Evolutionary conservation across 305 asterid genomes (phyloP).

Genomic region (Fraxinus albicans): DNA sequence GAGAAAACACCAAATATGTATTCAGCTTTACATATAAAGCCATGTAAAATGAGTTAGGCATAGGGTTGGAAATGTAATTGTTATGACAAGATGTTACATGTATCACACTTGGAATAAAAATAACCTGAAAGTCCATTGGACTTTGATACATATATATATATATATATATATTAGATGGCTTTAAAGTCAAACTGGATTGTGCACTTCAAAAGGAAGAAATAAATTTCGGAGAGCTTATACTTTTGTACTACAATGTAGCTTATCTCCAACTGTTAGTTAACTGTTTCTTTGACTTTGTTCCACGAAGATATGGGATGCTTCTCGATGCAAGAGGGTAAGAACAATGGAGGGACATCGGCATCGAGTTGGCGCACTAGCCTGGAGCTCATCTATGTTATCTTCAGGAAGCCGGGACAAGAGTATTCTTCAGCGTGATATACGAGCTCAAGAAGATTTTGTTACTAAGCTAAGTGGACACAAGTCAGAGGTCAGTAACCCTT

Average conservation of each 20-base stretch:
- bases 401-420: constrained; percentile 95
- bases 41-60: neutral
- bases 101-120: neutral
- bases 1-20: neutral
- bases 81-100: neutral
- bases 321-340: constrained; percentile 82
- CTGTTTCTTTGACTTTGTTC: neutral
- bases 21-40: neutral
- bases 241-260: neutral
- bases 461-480: constrained; percentile 91
- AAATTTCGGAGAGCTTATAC: neutral
- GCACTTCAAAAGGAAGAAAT: neutral
- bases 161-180: neutral
- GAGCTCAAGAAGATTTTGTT: constrained; percentile 68
- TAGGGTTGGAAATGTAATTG: neutral
- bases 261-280: neutral
- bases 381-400: constrained; percentile 77
- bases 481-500: constrained; percentile 65
- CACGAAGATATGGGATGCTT: constrained; percentile 89
- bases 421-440: constrained; percentile 85
- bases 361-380: constrained; percentile 91
- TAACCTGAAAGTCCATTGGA: neutral
- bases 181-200: neutral
- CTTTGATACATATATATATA: neutral
- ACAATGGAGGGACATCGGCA: constrained; percentile 90